Evolutionary conservation across 257 asterid species (phyloP), one percentile per base, ranked within the genome.

Genomic region (Nicotiana attenuata): DNA sequence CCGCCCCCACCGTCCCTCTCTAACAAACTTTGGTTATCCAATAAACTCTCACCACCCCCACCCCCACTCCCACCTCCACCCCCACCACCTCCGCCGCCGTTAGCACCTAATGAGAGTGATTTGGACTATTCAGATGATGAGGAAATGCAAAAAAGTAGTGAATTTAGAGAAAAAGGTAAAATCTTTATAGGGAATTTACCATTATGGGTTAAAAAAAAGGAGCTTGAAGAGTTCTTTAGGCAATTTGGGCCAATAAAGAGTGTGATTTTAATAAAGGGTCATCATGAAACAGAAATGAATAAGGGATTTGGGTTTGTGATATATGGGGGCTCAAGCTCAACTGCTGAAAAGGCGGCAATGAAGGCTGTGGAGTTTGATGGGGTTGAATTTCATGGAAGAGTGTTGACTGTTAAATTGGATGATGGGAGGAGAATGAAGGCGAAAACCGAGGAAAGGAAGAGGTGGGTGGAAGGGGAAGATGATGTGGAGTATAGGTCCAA

Each of bases 281-380:
- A 91, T 80, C 89, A 93, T 81, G 97, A 94, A 31, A 77, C 90
- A 13, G 97, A 94, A 89, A 89, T 91, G 88, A 96, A 96, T 83
- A 90, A 91, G 96, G 99, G 99, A 16, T 96, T 91, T 88, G 99
- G 98, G 77, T 96, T 96, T 85, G 97, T 96, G 82, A 86, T 93
- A 45, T 96, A 90, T 80, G 91, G 88, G 22, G 98, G 97, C 73
- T 24, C 81, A 13, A 87, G 96, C 73, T 28, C 82, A 15, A 87
- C 85, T 53, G 98, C 98, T 0, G 97, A 92, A 81, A 92, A 91
- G 90, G 92, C 97, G 38, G 99, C 99, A 8, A 88, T 90, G 90
- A 94, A 92, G 90, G 98, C 99, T 41, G 97, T 92, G 68, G 99
- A 96, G 86, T 94, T 94, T 85, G 99, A 96, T 85, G 99, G 99